Evolutionary conservation across 257 asterid species (phyloP).

Genomic region (Fraxinus americana): DNA sequence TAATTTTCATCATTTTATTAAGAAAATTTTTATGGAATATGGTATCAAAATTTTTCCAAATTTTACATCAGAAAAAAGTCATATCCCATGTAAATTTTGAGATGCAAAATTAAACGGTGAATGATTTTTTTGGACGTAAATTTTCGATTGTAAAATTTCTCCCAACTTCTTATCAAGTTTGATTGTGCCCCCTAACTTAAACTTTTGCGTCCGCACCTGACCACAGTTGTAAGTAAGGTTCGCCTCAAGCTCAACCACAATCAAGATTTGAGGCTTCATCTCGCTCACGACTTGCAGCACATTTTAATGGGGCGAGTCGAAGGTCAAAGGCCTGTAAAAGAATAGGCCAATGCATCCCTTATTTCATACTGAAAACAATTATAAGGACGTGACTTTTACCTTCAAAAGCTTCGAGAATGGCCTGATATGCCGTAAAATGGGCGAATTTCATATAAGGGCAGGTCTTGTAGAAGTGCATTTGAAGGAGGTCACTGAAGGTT

Average conservation of each 20-base stretch:
- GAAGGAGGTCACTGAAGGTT: conserved; percentile 59
- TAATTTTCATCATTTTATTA: too few species aligned
- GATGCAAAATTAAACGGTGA: too few species aligned
- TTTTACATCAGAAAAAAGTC: too few species aligned
- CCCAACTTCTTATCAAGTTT: too few species aligned
- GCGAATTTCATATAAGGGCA: conserved; percentile 91
- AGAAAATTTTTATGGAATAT: too few species aligned
- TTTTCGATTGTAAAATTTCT: too few species aligned
- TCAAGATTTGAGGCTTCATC: conserved; percentile 66
- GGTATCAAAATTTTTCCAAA: too few species aligned
- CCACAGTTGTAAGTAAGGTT: too few species aligned
- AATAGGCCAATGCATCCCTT: conserved; percentile 98
- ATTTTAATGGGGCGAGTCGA: conserved; percentile 56
- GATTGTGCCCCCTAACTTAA: too few species aligned
- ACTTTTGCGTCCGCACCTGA: too few species aligned
- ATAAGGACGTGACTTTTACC: conserved; percentile 67
- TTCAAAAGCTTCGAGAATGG: conserved; percentile 75
- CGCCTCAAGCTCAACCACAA: conserved; percentile 92
- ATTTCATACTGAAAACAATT: conserved; percentile 82
- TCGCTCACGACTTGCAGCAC: conserved; percentile 58
- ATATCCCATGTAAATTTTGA: too few species aligned
- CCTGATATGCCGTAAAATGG: conserved; percentile 94
- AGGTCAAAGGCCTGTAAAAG: conserved; percentile 75
- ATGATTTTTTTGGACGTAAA: too few species aligned
- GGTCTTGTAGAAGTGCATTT: conserved; percentile 85